Conservation (phyloP, 2,329 filamentous ascomycete genomes). For the Penicillium sp. region DNA sequence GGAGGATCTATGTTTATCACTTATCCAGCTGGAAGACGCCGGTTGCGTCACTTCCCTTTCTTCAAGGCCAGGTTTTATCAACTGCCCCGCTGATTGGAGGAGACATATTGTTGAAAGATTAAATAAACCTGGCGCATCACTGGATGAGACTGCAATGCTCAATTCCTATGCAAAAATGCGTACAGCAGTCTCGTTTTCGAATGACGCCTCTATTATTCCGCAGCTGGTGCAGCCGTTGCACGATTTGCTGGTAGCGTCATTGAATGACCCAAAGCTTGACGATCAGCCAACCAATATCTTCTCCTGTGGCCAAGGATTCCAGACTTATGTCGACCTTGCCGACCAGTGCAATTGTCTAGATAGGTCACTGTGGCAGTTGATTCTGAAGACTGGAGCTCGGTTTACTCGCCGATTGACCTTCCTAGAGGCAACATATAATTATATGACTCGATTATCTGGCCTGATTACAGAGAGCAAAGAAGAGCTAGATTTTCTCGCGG, state of each 20-base stretch:
- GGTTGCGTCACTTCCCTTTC: slow-evolving; percentile 51
- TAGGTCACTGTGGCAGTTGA: slow-evolving; percentile 57
- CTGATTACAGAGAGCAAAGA: slow-evolving; percentile 42
- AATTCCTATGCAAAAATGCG: slow-evolving; percentile 64
- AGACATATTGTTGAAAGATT: slow-evolving; percentile 69
- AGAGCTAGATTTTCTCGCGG: slow-evolving; percentile 59
- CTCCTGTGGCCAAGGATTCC: slow-evolving; percentile 70
- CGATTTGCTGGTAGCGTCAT: slow-evolving; percentile 61
- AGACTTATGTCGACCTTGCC: slow-evolving; percentile 65
- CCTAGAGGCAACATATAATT: slow-evolving; percentile 59
- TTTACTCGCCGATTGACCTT: slow-evolving; percentile 66
- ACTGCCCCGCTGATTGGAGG: slow-evolving; percentile 57
- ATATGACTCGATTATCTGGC: slow-evolving; percentile 28
- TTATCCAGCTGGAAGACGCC: slow-evolving; percentile 56
- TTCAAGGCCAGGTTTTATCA: slow-evolving; percentile 35
- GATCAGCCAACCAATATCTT: slow-evolving; percentile 65
- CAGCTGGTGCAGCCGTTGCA: slow-evolving; percentile 64
- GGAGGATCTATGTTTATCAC: slow-evolving; percentile 63
- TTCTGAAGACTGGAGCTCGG: slow-evolving; percentile 62
- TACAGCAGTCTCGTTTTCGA: slow-evolving; percentile 53
- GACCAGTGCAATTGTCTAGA: slow-evolving; percentile 58
- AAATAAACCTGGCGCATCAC: slow-evolving; percentile 41
- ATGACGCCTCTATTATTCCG: slow-evolving; percentile 61
- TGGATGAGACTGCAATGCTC: slow-evolving; percentile 63
- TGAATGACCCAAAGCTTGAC: slow-evolving; percentile 58